phyloP scores from a whole-genome alignment of 371 early-diverging fungal genomes.

The Mortierella sp. region DNA sequence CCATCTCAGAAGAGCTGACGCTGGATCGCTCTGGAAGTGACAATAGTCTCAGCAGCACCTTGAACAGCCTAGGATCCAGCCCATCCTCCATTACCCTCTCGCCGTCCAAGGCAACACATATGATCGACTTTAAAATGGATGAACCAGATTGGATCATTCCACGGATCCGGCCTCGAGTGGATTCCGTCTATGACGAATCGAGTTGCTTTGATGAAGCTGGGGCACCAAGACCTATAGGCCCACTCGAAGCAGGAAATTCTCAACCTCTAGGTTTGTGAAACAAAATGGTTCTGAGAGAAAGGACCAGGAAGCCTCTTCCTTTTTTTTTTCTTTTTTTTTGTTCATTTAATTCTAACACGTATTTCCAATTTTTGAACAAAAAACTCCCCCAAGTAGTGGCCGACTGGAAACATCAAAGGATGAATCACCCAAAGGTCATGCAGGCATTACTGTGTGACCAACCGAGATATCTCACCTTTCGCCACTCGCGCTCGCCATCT shows the following conservation, averaged over 20 bases:
- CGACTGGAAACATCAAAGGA: conserved; percentile 45
- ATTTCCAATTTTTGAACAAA: background rate
- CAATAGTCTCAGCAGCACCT: background rate
- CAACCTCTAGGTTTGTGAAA: conserved; percentile 13
- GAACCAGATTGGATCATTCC: conserved; percentile 37
- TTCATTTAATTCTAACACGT: background rate
- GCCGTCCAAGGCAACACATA: conserved; percentile 30
- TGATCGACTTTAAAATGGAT: conserved; percentile 31
- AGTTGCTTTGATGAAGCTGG: conserved; percentile 51
- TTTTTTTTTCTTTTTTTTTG: background rate
- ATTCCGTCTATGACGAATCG: conserved; percentile 41
- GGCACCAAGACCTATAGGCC: conserved; percentile 22
- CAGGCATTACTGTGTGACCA: conserved; percentile 47
- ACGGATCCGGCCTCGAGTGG: conserved; percentile 29
- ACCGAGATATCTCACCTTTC: conserved; percentile 45
- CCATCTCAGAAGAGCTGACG: conserved; percentile 15
- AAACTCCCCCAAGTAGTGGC: conserved; percentile 13
- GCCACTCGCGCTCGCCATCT: conserved; percentile 51
- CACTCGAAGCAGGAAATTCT: background rate
- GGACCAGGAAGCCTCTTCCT: background rate
- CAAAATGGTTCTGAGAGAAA: background rate
- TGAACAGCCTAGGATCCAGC: background rate
- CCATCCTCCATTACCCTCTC: conserved; percentile 27
- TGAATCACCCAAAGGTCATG: conserved; percentile 40
- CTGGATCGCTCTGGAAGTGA: background rate